Conservation (phyloP, 805 yeast genomes). For the Lipomyces chichibuensis region DNA sequence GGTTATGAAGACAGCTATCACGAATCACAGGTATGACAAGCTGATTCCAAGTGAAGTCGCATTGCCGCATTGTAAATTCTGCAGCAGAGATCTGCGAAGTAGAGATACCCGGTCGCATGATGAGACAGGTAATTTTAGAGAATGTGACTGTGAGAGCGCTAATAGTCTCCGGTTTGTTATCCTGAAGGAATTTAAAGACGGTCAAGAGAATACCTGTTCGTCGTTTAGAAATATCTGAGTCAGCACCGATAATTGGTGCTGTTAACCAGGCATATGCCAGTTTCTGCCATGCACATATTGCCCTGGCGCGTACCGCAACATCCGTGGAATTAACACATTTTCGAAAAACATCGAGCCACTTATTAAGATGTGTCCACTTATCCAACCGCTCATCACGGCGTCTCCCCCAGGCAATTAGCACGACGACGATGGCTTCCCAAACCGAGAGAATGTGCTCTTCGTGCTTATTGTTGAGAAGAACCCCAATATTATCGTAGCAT, state of each 20-base stretch:
- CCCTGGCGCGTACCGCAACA: constrained; percentile 3
- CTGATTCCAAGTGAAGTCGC: constrained; percentile 19
- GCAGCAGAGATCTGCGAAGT: constrained; percentile 4
- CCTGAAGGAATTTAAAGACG: constrained; percentile 16
- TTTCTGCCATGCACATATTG: constrained; percentile 25
- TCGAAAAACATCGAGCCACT: constrained; percentile 24
- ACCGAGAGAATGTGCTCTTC: constrained; percentile 25
- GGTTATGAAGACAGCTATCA: constrained; percentile 17
- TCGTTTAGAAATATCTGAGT: constrained; percentile 1
- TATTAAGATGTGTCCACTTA: constrained; percentile 20
- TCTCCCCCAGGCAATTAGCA: constrained; percentile 23
- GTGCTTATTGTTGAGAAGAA: constrained; percentile 15
- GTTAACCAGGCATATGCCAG: constrained; percentile 25
- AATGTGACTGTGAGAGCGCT: constrained; percentile 17
- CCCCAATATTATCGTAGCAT: constrained; percentile 10
- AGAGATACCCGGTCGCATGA: constrained; percentile 11
- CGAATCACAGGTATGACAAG: constrained; percentile 22
- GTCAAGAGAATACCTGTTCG: constrained; percentile 17
- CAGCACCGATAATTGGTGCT: background rate
- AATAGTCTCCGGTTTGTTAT: constrained; percentile 6
- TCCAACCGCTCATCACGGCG: constrained; percentile 21
- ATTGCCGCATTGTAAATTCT: constrained; percentile 10
- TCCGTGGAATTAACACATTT: constrained; percentile 21
- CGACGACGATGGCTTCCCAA: constrained; percentile 23
- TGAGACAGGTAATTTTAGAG: constrained; percentile 12